Conservation (phyloP, 2,329 filamentous ascomycete genomes). For the Nannizziopsis arthrosporioides region DNA sequence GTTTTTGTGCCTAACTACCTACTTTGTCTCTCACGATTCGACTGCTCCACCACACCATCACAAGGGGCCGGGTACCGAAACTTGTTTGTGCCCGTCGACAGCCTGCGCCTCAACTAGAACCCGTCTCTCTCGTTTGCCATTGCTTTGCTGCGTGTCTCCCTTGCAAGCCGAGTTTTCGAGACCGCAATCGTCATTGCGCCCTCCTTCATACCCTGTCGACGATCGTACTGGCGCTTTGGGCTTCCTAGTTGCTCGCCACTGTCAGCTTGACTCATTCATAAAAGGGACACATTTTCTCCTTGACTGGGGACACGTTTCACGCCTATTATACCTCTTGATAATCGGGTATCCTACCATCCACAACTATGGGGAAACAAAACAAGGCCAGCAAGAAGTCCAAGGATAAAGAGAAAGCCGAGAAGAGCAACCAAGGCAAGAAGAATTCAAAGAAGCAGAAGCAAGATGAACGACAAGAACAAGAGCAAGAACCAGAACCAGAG, state of each 20-base stretch:
- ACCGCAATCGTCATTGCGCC: slow-evolving; percentile 6
- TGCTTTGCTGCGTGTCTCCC: slow-evolving; percentile 13
- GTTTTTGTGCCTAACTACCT: slow-evolving; percentile 8
- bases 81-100: slow-evolving; percentile 1
- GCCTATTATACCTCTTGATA: slow-evolving; percentile 1
- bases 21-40: slow-evolving; percentile 5
- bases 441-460: slow-evolving; percentile 11
- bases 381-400: slow-evolving; percentile 10
- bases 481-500: slow-evolving; percentile 7
- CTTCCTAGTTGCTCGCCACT: background rate
- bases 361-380: slow-evolving; percentile 11
- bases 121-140: background rate
- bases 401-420: slow-evolving; percentile 10
- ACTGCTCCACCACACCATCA: slow-evolving; percentile 14
- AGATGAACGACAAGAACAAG: slow-evolving; percentile 8
- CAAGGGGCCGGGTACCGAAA: background rate
- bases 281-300: slow-evolving; percentile 2
- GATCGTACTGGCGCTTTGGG: slow-evolving; percentile 1
- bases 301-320: slow-evolving; percentile 19
- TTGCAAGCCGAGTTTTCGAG: background rate
- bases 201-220: background rate
- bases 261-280: background rate
- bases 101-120: slow-evolving; percentile 11
- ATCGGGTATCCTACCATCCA: slow-evolving; percentile 3
- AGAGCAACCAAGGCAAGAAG: slow-evolving; percentile 13